Base-by-base conservation (phyloP, 345 rosid species). In the Bruguiera parviflora region DNA sequence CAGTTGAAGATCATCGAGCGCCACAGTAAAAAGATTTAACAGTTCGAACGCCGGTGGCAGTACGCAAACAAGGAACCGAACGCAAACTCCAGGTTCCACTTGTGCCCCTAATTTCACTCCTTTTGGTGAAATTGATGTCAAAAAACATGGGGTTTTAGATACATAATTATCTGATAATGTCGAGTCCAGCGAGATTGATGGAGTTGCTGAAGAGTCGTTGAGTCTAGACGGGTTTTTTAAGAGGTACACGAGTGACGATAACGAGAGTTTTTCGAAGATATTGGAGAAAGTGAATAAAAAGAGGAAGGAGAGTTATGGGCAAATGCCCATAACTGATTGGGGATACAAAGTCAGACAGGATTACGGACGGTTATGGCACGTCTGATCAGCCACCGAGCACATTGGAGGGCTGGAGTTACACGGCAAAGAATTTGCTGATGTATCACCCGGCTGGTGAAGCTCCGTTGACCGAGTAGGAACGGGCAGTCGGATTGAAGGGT, bases 281-380 rank as follows among this genome's bases (percentile, higher is more conserved):
- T 70, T 95, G 43, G 97, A 90, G 79, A 92, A 95, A 73, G 98
- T 86, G 22, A 95, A 95, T 77, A 87, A 77, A 81, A 95, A 79
- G 86, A 90, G 85, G 87, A 92, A 90, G 73, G 96, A 92, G 75
- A 87, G 80, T 68, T 87, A 83, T n/a, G 88, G 25, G 33, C 84
- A n/a, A n/a, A n/a, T n/a, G n/a, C n/a, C n/a, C n/a, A n/a, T n/a
- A n/a, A n/a, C 55, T 73, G 56, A 82, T 86, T 53, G 96, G 83
- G 74, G 96, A 82, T 79, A 83, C 43, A 0, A 75, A 86, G 79
- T 83, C 69, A 79, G 96, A 92, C 63, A 80, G 97, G 80, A 83
- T 89, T 63, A 95, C 98, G 0, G 99, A 95, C 78, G 99, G 98
- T n/a, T 95, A 86, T 53, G 99, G 97, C 22, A 92, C 98, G 0